Evolutionary conservation across 1,284 basidiomycete genomes (phyloP).

Genomic region (Omphalotus olearius): DNA sequence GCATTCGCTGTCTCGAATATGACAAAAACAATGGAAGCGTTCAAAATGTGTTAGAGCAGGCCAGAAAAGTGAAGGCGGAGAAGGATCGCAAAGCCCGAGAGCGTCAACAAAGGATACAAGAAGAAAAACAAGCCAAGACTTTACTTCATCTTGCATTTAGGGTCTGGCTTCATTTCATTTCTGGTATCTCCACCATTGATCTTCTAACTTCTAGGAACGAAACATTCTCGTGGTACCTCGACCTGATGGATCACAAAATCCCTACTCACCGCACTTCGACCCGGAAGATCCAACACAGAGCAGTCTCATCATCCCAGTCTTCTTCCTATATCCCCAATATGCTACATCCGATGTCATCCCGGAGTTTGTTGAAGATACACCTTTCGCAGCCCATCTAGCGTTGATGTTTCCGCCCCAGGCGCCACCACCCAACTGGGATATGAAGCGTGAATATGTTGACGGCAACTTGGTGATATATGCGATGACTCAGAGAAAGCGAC

Average conservation of each 20-base stretch:
- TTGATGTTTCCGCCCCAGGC: slow-evolving; percentile 77
- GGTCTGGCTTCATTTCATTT: slow-evolving; percentile 36
- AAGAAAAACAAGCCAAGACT: slow-evolving; percentile 42
- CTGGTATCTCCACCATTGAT: slow-evolving; percentile 5
- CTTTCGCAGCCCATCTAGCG: slow-evolving; percentile 76
- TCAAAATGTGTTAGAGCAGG: slow-evolving; percentile 41
- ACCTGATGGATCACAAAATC: slow-evolving; percentile 50
- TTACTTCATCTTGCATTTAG: slow-evolving; percentile 54
- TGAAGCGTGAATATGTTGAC: slow-evolving; percentile 65
- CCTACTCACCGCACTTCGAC: slow-evolving; percentile 61
- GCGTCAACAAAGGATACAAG: slow-evolving; percentile 41
- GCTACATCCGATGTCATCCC: slow-evolving; percentile 86
- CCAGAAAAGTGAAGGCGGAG: slow-evolving; percentile 38
- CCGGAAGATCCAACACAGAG: slow-evolving; percentile 47
- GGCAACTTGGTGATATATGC: slow-evolving; percentile 79
- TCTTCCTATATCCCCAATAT: slow-evolving; percentile 92
- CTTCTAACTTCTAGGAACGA: slow-evolving; percentile 46
- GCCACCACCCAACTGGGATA: slow-evolving; percentile 75
- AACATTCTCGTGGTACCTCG: slow-evolving; percentile 58
- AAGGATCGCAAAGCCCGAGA: slow-evolving; percentile 50
- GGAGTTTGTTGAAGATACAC: slow-evolving; percentile 82
- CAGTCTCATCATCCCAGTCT: slow-evolving; percentile 80
- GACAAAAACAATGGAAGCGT: slow-evolving; percentile 55
- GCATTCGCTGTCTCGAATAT: slow-evolving; percentile 59
- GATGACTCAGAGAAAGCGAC: slow-evolving; percentile 67